Conservation (phyloP, 768 basidiomycete genomes). For the Lyophyllum semitale region DNA sequence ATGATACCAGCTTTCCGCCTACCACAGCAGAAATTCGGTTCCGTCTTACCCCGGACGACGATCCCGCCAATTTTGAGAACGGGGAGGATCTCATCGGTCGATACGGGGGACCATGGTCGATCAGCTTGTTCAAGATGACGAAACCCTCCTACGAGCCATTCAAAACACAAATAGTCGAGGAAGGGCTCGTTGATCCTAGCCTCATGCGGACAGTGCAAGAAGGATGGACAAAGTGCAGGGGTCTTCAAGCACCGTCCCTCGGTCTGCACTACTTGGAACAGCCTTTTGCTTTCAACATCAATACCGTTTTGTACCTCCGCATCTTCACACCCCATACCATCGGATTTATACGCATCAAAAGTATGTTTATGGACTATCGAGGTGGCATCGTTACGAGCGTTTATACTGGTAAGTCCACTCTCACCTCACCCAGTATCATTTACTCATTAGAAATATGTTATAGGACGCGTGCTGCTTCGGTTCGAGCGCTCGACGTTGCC, state of each 20-base stretch:
- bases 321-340: background rate
- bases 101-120: background rate
- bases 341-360: background rate
- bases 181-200: background rate
- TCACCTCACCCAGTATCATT: no score
- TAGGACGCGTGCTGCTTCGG: conserved; percentile 3
- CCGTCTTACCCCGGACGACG: background rate
- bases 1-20: background rate
- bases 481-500: conserved; percentile 10
- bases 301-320: background rate
- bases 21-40: conserved; percentile 5
- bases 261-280: conserved; percentile 2
- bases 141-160: background rate
- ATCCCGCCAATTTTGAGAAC: background rate
- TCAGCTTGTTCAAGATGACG: background rate
- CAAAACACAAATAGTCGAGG: background rate
- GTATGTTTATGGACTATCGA: background rate
- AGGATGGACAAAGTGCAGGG: background rate
- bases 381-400: background rate
- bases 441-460: background rate
- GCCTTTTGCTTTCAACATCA: conserved; percentile 1
- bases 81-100: background rate
- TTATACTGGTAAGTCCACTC: conserved; percentile 1
- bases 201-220: background rate
- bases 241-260: background rate